A percentile compares a stretch with the other conserved stretches of the same genome.
These are phyloP conservation scores for Paecilomyces sp. DNA, from an alignment of 2,329 filamentous ascomycete species.

Conservation along the genomic window DNA sequence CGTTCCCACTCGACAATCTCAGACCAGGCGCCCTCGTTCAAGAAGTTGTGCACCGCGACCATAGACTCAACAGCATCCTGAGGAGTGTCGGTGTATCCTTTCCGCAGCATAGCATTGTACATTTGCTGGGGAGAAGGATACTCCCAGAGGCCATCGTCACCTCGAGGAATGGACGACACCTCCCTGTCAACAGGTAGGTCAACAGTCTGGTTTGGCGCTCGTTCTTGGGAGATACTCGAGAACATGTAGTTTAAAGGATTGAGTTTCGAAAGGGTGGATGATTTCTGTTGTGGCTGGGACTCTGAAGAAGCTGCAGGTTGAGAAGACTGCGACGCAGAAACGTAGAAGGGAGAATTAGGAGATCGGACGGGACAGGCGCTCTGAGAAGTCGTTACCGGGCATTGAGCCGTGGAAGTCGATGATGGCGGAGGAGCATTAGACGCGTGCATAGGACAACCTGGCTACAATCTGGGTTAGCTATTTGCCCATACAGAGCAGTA, in stretches of 20 bases:
- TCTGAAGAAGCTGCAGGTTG: constrained; percentile 23
- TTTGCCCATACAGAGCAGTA: background rate
- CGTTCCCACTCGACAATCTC: constrained; percentile 94
- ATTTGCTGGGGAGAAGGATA: constrained; percentile 98
- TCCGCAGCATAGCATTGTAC: constrained; percentile 96
- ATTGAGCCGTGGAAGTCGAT: constrained; percentile 20
- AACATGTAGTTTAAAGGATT: constrained; percentile 97
- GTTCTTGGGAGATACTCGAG: constrained; percentile 71
- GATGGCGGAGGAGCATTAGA: constrained; percentile 25
- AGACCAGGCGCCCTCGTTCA: constrained; percentile 95
- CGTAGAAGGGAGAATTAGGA: constrained; percentile 43
- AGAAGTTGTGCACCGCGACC: constrained; percentile 96
- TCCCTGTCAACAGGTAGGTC: constrained; percentile 75
- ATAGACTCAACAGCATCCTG: constrained; percentile 90
- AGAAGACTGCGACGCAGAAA: constrained; percentile 23
- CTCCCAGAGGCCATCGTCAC: constrained; percentile 81
- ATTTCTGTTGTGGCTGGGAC: constrained; percentile 22
- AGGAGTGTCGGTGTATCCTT: constrained; percentile 92
- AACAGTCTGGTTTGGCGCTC: constrained; percentile 63
- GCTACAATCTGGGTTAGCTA: constrained; percentile 38
- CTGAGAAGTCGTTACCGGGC: constrained; percentile 11
- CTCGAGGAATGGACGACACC: constrained; percentile 83
- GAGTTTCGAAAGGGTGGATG: constrained; percentile 56
- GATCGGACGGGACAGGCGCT: constrained; percentile 42
- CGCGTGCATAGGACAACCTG: constrained; percentile 64